These are phyloP conservation scores for Cladophialophora immunda DNA, from an alignment of 2,329 filamentous ascomycete species.

Conservation along the genomic window DNA sequence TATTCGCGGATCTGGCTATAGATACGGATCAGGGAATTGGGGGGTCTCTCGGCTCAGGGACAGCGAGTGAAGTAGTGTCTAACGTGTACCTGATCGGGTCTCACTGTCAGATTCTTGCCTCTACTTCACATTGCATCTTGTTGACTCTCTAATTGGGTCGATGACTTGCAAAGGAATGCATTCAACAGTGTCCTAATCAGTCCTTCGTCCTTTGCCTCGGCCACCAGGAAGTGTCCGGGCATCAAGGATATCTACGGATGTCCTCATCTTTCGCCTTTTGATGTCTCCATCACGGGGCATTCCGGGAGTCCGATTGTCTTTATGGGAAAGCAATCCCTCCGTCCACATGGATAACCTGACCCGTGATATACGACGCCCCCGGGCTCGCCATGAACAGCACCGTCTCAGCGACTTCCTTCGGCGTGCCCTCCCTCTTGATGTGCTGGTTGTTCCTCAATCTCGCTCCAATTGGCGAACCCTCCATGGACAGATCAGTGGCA, in stretches of 20 bases:
- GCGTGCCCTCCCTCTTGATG: constrained; percentile 56
- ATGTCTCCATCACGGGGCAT: neutral
- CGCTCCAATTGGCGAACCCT: constrained; percentile 56
- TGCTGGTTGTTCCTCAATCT: constrained; percentile 58
- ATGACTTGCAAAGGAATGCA: neutral
- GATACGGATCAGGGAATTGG: neutral
- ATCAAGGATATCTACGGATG: neutral
- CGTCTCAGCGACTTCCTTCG: constrained; percentile 60
- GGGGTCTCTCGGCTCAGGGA: neutral
- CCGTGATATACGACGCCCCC: constrained; percentile 56
- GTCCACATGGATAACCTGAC: constrained; percentile 59
- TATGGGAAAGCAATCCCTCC: constrained; percentile 46
- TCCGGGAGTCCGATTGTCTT: neutral
- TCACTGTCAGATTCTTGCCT: neutral
- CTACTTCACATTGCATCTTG: neutral
- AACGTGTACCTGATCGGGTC: neutral
- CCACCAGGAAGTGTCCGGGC: neutral
- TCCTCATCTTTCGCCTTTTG: neutral
- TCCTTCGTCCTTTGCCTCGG: neutral
- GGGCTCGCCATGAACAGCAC: constrained; percentile 54
- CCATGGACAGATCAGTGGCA: constrained; percentile 63
- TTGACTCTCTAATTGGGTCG: neutral
- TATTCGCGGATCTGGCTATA: constrained; percentile 8
- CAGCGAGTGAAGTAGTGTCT: neutral
- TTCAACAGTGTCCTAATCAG: neutral